Evolutionary conservation across 305 asterid species (phyloP).

Genomic region (Galium porrigens): DNA sequence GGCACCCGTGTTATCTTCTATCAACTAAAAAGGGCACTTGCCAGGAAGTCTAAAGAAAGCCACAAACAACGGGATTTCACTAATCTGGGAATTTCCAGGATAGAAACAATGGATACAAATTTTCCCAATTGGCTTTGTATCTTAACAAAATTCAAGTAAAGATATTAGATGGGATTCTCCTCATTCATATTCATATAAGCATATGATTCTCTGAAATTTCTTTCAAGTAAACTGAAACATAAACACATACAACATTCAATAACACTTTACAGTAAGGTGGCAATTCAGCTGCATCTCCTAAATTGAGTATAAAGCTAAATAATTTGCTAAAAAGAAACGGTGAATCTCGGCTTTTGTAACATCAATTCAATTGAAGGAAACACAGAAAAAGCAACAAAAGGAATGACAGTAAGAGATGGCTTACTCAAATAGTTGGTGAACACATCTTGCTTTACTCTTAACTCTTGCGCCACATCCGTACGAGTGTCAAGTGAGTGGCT

Average conservation of each 20-base stretch:
- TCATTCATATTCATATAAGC: not conserved
- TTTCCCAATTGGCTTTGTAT: not conserved
- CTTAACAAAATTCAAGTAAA: conserved; percentile 1
- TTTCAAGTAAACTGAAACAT: not conserved
- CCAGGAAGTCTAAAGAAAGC: not conserved
- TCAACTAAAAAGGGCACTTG: not conserved
- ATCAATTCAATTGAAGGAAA: not conserved
- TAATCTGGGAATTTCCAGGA: not conserved
- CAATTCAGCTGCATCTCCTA: not conserved
- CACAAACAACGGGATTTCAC: not conserved
- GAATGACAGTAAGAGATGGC: not conserved
- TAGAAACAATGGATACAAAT: not conserved
- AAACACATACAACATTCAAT: not conserved
- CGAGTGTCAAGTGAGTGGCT: not conserved
- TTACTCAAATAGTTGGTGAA: not conserved
- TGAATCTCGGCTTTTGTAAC: not conserved
- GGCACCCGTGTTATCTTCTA: not conserved
- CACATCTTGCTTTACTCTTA: not conserved
- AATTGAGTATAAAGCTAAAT: not conserved
- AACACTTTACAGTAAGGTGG: not conserved
- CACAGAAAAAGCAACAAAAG: not conserved
- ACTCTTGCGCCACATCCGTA: not conserved
- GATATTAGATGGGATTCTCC: not conserved
- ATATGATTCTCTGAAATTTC: not conserved
- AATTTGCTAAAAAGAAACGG: not conserved